phyloP scores from a whole-genome alignment of 148 eudicot species.

The Persicaria maculosa region DNA sequence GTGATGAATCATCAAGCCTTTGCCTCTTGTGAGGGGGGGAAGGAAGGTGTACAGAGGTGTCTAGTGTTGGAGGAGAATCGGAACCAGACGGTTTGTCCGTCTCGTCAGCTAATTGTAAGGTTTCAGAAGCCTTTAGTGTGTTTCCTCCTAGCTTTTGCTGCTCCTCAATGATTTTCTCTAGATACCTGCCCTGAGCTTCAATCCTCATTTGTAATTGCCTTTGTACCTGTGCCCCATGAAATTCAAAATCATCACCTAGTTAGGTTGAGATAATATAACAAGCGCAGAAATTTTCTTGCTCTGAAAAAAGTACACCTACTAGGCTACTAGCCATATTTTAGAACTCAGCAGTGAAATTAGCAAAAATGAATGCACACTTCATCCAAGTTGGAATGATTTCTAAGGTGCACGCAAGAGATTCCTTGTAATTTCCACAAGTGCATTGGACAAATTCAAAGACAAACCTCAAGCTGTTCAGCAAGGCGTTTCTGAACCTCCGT shows the following conservation, averaged over 20 bases:
- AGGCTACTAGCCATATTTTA: too few relatives aligned
- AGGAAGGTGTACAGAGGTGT: conserved; percentile 16
- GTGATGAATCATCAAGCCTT: conserved; percentile 26
- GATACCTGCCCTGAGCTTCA: conserved; percentile 83
- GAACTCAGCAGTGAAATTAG: too few relatives aligned
- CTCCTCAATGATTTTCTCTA: conserved; percentile 85
- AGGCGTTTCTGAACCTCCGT: conserved; percentile 93
- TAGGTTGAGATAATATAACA: not conserved
- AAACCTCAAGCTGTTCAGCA: conserved; percentile 87
- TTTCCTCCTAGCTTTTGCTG: conserved; percentile 57
- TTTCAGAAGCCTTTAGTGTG: conserved; percentile 31
- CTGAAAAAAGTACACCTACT: too few relatives aligned
- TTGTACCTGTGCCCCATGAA: conserved; percentile 39
- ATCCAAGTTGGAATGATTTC: too few relatives aligned
- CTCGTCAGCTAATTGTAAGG: conserved; percentile 23
- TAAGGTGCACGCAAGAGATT: too few relatives aligned
- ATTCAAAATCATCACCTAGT: not conserved
- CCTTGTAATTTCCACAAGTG: not conserved
- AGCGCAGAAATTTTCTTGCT: too few relatives aligned
- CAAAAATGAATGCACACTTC: too few relatives aligned
- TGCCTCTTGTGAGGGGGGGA: conserved; percentile 38
- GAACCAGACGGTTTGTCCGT: conserved; percentile 20
- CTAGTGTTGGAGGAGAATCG: conserved; percentile 22
- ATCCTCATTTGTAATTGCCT: conserved; percentile 81
- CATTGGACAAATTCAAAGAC: not conserved